These are phyloP conservation scores for Syzygium grande DNA, from an alignment of 345 rosid genomes.

Conservation along the genomic window DNA sequence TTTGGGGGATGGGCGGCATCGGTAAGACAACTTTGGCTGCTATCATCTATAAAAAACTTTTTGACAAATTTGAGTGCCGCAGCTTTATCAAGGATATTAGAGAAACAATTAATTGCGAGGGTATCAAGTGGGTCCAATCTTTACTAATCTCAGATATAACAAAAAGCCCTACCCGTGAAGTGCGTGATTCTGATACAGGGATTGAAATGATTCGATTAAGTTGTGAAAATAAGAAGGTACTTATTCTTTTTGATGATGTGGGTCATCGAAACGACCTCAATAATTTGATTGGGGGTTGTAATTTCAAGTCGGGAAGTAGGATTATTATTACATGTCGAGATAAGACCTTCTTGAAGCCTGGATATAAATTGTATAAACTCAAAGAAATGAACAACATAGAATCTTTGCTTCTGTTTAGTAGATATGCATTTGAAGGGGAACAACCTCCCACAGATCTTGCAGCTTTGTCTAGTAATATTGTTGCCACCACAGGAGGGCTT, in stretches of 20 bases:
- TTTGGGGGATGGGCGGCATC: not conserved
- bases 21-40: not conserved
- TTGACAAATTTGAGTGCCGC: rapidly evolving
- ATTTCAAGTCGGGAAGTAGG: rapidly evolving
- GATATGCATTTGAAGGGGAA: not conserved
- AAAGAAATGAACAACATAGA: rapidly evolving
- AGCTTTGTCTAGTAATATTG: not conserved
- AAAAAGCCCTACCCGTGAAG: rapidly evolving
- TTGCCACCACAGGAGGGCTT: constrained; percentile 2
- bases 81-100: not conserved
- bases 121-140: rapidly evolving
- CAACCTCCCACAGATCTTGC: rapidly evolving
- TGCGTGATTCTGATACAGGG: not conserved
- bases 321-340: not conserved
- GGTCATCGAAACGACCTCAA: rapidly evolving
- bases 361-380: rapidly evolving
- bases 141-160: rapidly evolving
- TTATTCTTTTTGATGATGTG: not conserved
- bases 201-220: rapidly evolving
- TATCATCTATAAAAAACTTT: rapidly evolving
- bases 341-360: rapidly evolving
- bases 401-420: not conserved
- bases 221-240: not conserved
- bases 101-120: rapidly evolving
- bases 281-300: not conserved